phyloP scores from a whole-genome alignment of 345 rosid species.

The Rhodomyrtus tomentosa region DNA sequence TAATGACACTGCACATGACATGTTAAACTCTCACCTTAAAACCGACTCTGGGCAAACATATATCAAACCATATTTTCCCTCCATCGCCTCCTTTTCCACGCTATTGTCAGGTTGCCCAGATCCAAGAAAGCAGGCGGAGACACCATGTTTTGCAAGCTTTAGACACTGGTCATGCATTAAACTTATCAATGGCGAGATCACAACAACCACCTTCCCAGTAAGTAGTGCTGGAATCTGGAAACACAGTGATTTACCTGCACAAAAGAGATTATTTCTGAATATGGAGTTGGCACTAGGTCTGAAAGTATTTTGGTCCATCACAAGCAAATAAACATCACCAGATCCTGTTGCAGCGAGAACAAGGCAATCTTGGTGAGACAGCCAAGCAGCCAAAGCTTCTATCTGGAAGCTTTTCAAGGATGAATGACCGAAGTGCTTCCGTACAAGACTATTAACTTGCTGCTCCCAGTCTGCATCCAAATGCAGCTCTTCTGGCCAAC shows the following conservation, averaged over 20 bases:
- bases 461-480: conserved; percentile 46
- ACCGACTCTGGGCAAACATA: conserved; percentile 89
- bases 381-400: conserved; percentile 73
- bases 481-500: conserved; percentile 16
- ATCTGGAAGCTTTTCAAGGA: conserved; percentile 64
- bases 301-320: neutral
- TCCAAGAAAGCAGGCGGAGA: conserved; percentile 93
- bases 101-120: conserved; percentile 84
- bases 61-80: conserved; percentile 63
- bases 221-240: conserved; percentile 85
- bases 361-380: conserved; percentile 63
- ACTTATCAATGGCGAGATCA: conserved; percentile 86
- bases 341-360: conserved; percentile 93
- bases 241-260: conserved; percentile 79
- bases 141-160: conserved; percentile 56
- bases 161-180: conserved; percentile 96
- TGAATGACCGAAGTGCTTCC: conserved; percentile 45
- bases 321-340: conserved; percentile 24
- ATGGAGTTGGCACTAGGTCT: neutral
- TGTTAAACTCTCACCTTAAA: conserved; percentile 27
- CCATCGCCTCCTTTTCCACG: conserved; percentile 80
- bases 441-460: conserved; percentile 31
- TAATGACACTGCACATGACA: neutral
- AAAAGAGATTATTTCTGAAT: neutral
- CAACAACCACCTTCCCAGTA: conserved; percentile 74